These are phyloP conservation scores for Telfairia occidentalis DNA, from an alignment of 331 rosid species.

Conservation along the genomic window DNA sequence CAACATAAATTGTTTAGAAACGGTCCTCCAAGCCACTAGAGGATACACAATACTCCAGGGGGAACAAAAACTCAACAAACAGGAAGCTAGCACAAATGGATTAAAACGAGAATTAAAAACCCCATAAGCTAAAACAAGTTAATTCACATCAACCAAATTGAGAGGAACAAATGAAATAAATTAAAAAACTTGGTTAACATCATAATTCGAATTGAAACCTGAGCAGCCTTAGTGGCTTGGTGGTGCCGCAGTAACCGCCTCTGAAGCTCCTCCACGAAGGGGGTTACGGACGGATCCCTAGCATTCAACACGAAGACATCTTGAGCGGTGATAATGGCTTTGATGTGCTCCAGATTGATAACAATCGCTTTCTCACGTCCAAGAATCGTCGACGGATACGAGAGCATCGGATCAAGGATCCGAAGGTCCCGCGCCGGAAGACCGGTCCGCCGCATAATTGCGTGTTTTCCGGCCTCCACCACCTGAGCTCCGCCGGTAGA, in stretches of 20 bases:
- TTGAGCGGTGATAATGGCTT: constrained; percentile 82
- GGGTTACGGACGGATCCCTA: constrained; percentile 68
- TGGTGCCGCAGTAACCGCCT: constrained; percentile 52
- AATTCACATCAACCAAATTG: not conserved
- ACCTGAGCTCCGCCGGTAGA: constrained; percentile 46
- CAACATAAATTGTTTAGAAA: not conserved
- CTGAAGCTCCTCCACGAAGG: constrained; percentile 70
- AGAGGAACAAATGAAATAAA: not conserved
- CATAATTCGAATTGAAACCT: not conserved
- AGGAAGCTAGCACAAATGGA: not conserved
- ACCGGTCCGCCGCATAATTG: constrained; percentile 83
- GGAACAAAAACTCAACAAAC: not conserved
- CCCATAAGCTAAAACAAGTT: not conserved
- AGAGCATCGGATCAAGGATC: constrained; percentile 72
- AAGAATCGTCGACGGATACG: constrained; percentile 75
- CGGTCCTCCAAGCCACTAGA: not conserved
- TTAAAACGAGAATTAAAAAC: not conserved
- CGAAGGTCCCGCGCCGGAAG: constrained; percentile 88
- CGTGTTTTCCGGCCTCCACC: constrained; percentile 77
- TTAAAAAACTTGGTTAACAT: not conserved
- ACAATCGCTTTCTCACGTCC: constrained; percentile 86
- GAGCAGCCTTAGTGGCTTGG: constrained; percentile 37
- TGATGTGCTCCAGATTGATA: constrained; percentile 84
- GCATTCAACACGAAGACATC: constrained; percentile 79
- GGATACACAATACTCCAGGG: not conserved